These are phyloP conservation scores for Colletotrichum eleusines DNA, from an alignment of 2,329 filamentous ascomycete genomes.

Conservation along the genomic window DNA sequence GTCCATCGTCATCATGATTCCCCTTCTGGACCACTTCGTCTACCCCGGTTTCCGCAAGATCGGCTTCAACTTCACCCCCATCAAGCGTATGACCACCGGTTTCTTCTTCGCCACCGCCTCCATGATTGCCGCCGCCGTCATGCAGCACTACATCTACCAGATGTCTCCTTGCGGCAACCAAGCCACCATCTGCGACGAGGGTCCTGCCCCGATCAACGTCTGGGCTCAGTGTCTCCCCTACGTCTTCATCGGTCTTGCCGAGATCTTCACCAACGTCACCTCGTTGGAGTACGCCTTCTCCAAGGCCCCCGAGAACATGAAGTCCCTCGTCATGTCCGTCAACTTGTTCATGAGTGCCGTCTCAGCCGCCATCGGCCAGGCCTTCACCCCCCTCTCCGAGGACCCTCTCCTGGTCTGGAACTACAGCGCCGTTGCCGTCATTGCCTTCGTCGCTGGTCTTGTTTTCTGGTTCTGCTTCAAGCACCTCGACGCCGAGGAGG, in stretches of 20 bases:
- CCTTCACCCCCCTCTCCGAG: constrained; percentile 69
- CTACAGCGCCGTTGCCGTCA: constrained; percentile 72
- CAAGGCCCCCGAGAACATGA: constrained; percentile 85
- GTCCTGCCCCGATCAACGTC: constrained; percentile 73
- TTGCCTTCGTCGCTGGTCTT: constrained; percentile 72
- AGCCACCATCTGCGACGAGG: constrained; percentile 62
- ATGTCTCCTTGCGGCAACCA: constrained; percentile 69
- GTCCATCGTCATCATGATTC: constrained; percentile 80
- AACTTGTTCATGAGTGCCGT: constrained; percentile 79
- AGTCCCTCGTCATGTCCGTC: constrained; percentile 77
- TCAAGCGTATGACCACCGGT: constrained; percentile 79
- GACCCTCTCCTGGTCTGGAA: constrained; percentile 80
- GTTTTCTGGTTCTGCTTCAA: constrained; percentile 78
- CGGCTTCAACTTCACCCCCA: constrained; percentile 76
- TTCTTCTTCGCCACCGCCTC: constrained; percentile 75
- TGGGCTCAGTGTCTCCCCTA: constrained; percentile 68
- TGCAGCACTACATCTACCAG: constrained; percentile 74
- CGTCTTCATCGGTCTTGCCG: constrained; percentile 63
- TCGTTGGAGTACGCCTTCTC: constrained; percentile 82
- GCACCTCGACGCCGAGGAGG: constrained; percentile 75
- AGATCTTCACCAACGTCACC: constrained; percentile 67
- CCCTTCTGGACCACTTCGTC: constrained; percentile 75
- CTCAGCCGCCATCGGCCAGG: constrained; percentile 77
- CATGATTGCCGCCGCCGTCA: constrained; percentile 69
- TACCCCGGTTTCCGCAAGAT: constrained; percentile 76